Conservation (phyloP, 2,329 filamentous ascomycete species). For the Sporothrix brasiliensis region DNA sequence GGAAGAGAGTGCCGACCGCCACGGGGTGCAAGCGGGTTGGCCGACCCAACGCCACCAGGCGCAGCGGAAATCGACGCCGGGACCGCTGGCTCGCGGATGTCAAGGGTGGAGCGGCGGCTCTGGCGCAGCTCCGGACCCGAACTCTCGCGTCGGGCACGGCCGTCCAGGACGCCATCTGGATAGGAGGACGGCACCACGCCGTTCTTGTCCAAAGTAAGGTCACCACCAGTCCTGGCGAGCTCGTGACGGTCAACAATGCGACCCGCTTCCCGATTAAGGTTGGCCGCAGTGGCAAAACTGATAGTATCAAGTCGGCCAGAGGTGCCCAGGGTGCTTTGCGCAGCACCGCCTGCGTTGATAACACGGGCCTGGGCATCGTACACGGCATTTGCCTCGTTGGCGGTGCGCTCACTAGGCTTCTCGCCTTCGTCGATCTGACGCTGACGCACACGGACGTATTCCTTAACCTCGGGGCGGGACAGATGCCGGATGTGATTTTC, state of each 20-base stretch:
- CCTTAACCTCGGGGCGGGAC: conserved; percentile 60
- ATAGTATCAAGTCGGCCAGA: conserved; percentile 35
- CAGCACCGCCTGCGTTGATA: conserved; percentile 34
- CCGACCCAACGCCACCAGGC: not conserved
- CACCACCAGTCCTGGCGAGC: not conserved
- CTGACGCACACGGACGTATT: conserved; percentile 65
- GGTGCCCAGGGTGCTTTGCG: conserved; percentile 36
- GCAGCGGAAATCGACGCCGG: conserved; percentile 25
- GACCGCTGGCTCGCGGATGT: conserved; percentile 40
- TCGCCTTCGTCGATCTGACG: conserved; percentile 60
- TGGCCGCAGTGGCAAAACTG: conserved; percentile 35
- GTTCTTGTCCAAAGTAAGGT: not conserved
- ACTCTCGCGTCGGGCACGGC: conserved; percentile 35
- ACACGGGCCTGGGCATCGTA: conserved; percentile 50
- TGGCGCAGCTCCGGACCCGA: conserved; percentile 50
- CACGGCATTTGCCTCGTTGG: conserved; percentile 58
- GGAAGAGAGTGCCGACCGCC: conserved; percentile 43
- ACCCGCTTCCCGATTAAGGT: conserved; percentile 31
- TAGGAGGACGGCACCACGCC: not conserved
- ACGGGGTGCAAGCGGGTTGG: conserved; percentile 26
- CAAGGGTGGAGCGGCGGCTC: conserved; percentile 44
- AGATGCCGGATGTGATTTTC: conserved; percentile 58
- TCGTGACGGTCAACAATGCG: conserved; percentile 1
- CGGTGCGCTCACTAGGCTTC: conserved; percentile 49
- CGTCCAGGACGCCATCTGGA: not conserved